Evolutionary conservation across 225 moss, liverwort and hornwort genomes (phyloP).

Genomic region (Anthoceros angustus): DNA sequence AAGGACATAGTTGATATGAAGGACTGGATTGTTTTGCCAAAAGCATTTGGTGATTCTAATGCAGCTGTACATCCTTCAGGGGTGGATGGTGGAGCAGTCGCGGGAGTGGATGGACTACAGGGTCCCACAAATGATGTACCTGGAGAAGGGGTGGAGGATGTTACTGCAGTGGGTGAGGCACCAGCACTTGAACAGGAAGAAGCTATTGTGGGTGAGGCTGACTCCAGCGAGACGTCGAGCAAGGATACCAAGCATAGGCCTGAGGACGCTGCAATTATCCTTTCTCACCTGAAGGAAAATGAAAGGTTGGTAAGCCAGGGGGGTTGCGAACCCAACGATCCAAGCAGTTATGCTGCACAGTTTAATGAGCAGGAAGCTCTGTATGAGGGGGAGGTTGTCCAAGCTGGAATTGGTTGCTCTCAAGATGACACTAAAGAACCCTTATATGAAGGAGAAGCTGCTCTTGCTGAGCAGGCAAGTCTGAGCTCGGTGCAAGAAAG

Average conservation of each 20-base stretch:
- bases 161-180: background rate
- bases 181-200: background rate
- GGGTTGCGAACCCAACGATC: background rate
- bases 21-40: conserved; percentile 4
- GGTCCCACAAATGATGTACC: background rate
- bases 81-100: background rate
- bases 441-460: conserved; percentile 45
- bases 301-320: background rate
- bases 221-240: background rate
- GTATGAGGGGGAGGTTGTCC: conserved; percentile 74
- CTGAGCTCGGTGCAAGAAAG: conserved; percentile 23
- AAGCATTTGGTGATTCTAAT: background rate
- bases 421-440: conserved; percentile 47
- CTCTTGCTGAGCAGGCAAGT: conserved; percentile 45
- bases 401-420: conserved; percentile 41
- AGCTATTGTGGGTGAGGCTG: background rate
- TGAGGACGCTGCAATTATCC: background rate
- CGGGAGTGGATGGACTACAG: no score
- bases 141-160: background rate
- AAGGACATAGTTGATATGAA: background rate
- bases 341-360: background rate
- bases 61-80: conserved; percentile 4
- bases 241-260: background rate
- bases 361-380: conserved; percentile 27
- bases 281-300: background rate